Percentiles rank a stretch among this genome's conserved stretches.
Conservation (phyloP, 129 eudicot species). For the Scalesia atractyloides region DNA sequence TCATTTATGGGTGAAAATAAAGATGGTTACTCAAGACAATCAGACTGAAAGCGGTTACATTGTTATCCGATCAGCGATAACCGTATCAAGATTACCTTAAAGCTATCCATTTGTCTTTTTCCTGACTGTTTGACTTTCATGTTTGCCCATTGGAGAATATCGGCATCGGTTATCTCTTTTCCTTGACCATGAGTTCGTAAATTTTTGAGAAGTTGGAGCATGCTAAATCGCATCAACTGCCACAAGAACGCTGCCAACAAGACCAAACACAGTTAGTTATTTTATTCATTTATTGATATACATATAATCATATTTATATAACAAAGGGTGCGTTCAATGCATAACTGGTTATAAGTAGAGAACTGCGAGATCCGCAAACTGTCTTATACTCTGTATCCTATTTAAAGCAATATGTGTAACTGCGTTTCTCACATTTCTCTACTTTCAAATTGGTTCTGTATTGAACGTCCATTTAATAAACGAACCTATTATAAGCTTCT, state of each 20-base stretch:
- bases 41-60: conserved; percentile 6
- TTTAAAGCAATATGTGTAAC: too few species aligned
- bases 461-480: too few species aligned
- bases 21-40: conserved; percentile 4
- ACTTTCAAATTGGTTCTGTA: too few species aligned
- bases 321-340: conserved; percentile 3
- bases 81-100: conserved; percentile 53
- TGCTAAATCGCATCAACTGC: conserved; percentile 88
- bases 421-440: too few species aligned
- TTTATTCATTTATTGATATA: not conserved
- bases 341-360: too few species aligned
- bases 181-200: conserved; percentile 80
- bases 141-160: conserved; percentile 91
- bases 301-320: not conserved
- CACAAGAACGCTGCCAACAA: conserved; percentile 75
- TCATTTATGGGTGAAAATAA: not conserved
- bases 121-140: conserved; percentile 67
- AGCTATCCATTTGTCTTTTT: conserved; percentile 78
- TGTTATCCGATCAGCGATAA: not conserved
- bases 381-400: too few species aligned
- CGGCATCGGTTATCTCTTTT: conserved; percentile 80
- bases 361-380: too few species aligned
- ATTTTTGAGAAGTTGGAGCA: conserved; percentile 82
- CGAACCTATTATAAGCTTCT: conserved; percentile 73
- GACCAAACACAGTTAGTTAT: conserved; percentile 17